Evolutionary conservation across 2,329 filamentous ascomycete species (phyloP).

Genomic region (Magnaporthales sp.): DNA sequence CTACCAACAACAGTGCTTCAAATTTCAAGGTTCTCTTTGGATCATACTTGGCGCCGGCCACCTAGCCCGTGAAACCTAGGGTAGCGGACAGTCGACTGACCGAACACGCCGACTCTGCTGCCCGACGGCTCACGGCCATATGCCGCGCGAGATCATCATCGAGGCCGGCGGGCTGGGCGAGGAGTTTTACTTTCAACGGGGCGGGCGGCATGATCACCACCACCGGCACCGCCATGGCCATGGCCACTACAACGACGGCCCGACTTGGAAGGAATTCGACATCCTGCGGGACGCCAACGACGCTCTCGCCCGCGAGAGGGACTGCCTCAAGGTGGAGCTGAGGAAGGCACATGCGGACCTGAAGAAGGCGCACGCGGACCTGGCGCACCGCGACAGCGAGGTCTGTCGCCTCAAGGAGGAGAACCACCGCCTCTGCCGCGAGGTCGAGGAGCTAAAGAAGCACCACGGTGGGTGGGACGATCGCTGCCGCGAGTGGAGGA

Average conservation of each 20-base stretch:
- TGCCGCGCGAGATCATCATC: constrained; percentile 3
- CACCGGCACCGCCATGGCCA: not conserved
- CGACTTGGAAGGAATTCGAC: not conserved
- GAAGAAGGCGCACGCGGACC: not conserved
- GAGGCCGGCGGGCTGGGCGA: not conserved
- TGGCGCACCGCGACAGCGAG: not conserved
- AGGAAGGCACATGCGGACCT: not conserved
- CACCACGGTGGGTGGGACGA: constrained; percentile 4
- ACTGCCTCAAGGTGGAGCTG: not conserved
- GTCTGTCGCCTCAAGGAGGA: not conserved
- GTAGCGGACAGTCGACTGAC: not conserved
- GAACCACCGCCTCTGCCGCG: constrained; percentile 1
- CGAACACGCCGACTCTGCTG: not conserved
- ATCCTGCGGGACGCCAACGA: not conserved
- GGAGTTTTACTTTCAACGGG: not conserved
- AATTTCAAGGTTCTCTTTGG: not conserved
- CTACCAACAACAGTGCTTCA: not conserved
- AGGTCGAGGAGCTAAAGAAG: constrained; percentile 2
- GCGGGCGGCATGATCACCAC: not conserved
- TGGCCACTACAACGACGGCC: not conserved
- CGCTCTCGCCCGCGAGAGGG: not conserved
- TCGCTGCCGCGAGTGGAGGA: not conserved
- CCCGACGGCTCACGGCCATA: not conserved
- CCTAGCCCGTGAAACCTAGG: not conserved
- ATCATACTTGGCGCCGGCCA: not conserved